A percentile compares a stretch with the other conserved stretches of the same genome.
phyloP scores from a whole-genome alignment of 176 grass and related monocot species.

The Ananas comosus region DNA sequence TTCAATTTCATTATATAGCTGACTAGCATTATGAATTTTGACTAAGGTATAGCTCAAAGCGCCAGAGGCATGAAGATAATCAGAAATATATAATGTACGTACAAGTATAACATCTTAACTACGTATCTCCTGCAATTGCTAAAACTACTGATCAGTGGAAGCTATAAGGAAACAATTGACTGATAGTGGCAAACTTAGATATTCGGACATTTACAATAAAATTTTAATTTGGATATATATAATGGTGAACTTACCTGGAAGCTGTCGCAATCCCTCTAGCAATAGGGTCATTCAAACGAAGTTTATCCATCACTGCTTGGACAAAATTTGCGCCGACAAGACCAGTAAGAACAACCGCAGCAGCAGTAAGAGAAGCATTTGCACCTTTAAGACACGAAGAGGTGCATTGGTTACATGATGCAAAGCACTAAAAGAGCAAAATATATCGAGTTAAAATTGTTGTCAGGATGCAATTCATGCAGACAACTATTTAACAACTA shows the following conservation, averaged over 20 bases:
- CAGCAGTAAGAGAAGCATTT: conserved; percentile 81
- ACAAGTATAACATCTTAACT: too few relatives aligned
- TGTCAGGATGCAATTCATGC: neutral
- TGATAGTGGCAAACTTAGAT: too few relatives aligned
- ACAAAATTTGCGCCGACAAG: conserved; percentile 92
- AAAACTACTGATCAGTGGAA: too few relatives aligned
- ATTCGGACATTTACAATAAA: too few relatives aligned
- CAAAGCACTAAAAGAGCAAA: neutral
- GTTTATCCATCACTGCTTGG: conserved; percentile 72
- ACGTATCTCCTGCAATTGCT: too few relatives aligned
- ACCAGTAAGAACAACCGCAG: conserved; percentile 79
- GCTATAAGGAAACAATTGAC: too few relatives aligned
- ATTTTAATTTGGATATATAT: too few relatives aligned
- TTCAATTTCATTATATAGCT: too few relatives aligned
- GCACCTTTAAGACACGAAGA: conserved; percentile 34
- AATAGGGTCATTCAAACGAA: conserved; percentile 80
- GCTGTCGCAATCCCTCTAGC: conserved; percentile 86
- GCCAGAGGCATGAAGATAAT: too few relatives aligned
- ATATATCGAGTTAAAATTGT: neutral
- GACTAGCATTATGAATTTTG: too few relatives aligned
- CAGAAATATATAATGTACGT: too few relatives aligned
- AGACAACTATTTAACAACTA: neutral
- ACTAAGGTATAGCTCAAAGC: too few relatives aligned
- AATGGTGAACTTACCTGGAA: conserved; percentile 46
- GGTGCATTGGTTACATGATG: neutral